Evolutionary conservation across 2,329 filamentous ascomycete genomes (phyloP), one percentile per base, ranked within the genome.

Genomic region (Cephalotrichum gorgonifer): DNA sequence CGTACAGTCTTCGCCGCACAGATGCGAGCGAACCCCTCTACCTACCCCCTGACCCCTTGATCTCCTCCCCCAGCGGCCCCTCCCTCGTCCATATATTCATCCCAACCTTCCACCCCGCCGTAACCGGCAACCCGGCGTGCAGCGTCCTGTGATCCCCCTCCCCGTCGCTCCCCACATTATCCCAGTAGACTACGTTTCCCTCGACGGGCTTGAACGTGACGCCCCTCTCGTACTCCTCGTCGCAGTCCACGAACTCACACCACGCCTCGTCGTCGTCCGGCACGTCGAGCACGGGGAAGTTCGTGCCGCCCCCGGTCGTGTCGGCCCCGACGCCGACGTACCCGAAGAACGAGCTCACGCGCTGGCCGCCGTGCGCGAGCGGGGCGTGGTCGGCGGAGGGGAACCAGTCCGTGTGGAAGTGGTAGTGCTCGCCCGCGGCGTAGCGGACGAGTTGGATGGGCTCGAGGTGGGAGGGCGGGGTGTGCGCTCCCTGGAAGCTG

Each of bases 1-100:
- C 33, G 20, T 38, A 38, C 33, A 38, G 6, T 20, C n/a, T n/a
- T n/a, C n/a, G n/a, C n/a, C n/a, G 22, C 22, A 25, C 14, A 26
- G n/a, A 43, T 31, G 17, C n/a, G 11, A 41, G 3, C 15, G 11
- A 9, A 6, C 20, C 2, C 11, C 31, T n/a, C 17, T 22, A 26
- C 25, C 25, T 4, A 23, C 35, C 4, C 35, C 7, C 20, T 46
- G 9, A 6, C 11, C 28, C 2, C 17, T 38, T 41, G 20, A 43
- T 23, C 15, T 48, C 35, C 22, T 25, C 30, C 17, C 46, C 46
- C 26, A 73, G 51, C 1, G 62, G 59, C 28, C 62, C 66, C 57
- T 73, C 64, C 38, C 71, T 61, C 33, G 72, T 75, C 71, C 71
- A 75, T 31, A 75, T 73, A 50, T 75, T 75, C 70, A 75, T 72